Base-by-base conservation (phyloP, 2,329 filamentous ascomycete species). In the Dothidotthia symphoricarpi region DNA sequence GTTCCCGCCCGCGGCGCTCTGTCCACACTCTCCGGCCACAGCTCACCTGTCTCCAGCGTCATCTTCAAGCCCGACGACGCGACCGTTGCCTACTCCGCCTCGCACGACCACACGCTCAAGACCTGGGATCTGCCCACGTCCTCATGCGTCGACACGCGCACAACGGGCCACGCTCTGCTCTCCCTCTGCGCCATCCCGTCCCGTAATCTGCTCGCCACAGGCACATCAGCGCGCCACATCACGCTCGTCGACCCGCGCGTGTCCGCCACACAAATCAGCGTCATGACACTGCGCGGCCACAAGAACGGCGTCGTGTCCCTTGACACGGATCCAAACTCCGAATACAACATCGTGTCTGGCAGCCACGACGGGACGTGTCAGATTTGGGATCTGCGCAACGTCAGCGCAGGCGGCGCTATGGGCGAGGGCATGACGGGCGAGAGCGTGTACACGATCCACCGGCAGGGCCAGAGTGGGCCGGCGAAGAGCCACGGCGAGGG, bases 211-310 rank as follows among this genome's bases (percentile, higher is more conserved):
- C 68, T 85, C 24, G 81, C 81, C 11, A 85, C 88, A 15, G 93
- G 90, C 42, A 95, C 88, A 2, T 84, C 84, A 12, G 87, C 88
- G 15, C 78, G 89, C 39, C 88, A 95, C 69, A 86, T 98, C 61
- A 91, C 88, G 1, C 77, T 98, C n/a, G 80, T 97, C 51, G 93
- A 98, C 66, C 91, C 91, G 3, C 82, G 93, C 36, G 84, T 81
- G 19, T 85, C 83, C 3, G 85, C 88, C 3, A 78, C 82, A 1
- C 78, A 82, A 1, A 86, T 91, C 16, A 81, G 85, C 9, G 87
- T 88, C 27, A 87, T 96, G 82, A 95, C 88, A n/a, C 79, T 96
- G 14, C 80, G 88, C 24, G 91, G 91, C 1, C 91, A 97, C 70
- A 81, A 81, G 43, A 95, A 95, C 71, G 76, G 75, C 6, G 77